Base-by-base conservation (phyloP, 148 eudicot species). In the Talinum fruticosum region DNA sequence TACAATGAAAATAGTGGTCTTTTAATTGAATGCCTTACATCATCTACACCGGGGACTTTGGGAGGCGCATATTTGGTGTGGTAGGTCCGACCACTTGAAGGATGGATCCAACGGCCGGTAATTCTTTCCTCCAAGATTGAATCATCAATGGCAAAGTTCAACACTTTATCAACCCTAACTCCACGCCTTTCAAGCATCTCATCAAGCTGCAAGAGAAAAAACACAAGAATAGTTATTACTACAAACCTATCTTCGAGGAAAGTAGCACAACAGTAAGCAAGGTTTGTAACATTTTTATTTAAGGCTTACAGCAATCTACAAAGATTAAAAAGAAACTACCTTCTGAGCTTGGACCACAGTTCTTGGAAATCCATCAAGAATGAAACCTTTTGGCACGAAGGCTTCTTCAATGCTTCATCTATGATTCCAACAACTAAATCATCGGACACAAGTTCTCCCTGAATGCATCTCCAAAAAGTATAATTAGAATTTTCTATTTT, bases 311-410 rank as follows among this genome's bases (percentile, higher is more conserved):
- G n/a, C n/a, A 59, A 37, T 10, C 73, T 38, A 37, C 10, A 30
- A 61, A 41, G 47, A 73, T 30, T 23, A 49, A 24, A 62, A 8
- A 76, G n/a, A 69, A 44, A 65, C 14, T 76, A 96, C 94, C 94
- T 91, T 93, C 78, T 91, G 82, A 15, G 97, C 97, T 84, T 94
- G 98, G 77, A 81, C 93, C 70, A 89, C 95, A 37, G 98, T 94
- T 85, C 98, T 94, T 7, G 98, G 98, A 80, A 94, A 94, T 36
- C 98, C 98, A 84, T 94, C 98, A 83, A 94, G 98, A 80, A 94
- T 94, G 72, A 94, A 94, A 72, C 98, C 98, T 84, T 90, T 79
- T 88, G 87, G 44, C 98, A 94, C 66, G 98, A 94, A 73, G 98
- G 98, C 82, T 87, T 94, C 77, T 90, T 89, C 80, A 94, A 45